Evolutionary conservation across 768 basidiomycete genomes (phyloP), one percentile per base, ranked within the genome.

Genomic region (Boletus insuetus): DNA sequence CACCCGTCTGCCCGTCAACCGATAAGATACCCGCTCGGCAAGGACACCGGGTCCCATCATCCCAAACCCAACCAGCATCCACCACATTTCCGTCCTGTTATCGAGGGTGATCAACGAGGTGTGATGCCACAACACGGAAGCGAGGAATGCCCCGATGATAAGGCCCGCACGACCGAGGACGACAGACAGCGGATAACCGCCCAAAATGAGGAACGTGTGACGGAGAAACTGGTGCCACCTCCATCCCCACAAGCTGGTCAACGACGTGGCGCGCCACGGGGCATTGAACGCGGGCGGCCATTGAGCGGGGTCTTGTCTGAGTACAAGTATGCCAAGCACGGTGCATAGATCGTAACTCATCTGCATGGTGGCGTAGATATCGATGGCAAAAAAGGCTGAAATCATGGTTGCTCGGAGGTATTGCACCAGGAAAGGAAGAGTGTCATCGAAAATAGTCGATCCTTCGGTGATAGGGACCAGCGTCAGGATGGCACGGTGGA

Each of bases 211-310:
- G 19, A 38, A 53, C 11, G 31, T 20, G 13, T 22, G 51, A 20
- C 51, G 51, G 24, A 45, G 29, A 9, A 53, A 39, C 43, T 46
- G 51, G 51, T 53, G 51, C 51, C 51, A 53, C 11, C 51, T n/a
- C 4, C 44, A 35, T 1, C 51, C 51, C 51, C 51, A 53, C 7
- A 53, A 31, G 37, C 11, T 26, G 8, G 6, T 39, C 26, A 53
- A 3, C 2, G 51, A 53, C 0, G 51, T 53, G 3, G 51, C 35
- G 12, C 24, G 44, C 44, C 51, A 53, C 2, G 51, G 51, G 1
- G 51, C 43, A n/a, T 53, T n/a, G 19, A 53, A 53, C 14, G 8
- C 19, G 4, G 46, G 46, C 3, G 46, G 46, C 46, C 46, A 46
- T 20, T 46, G 46, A 34, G 19, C 44, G 37, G 44, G 51, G 16